A percentile compares a stretch with the other conserved stretches of the same genome.
Conservation (phyloP, 2,329 filamentous ascomycete genomes). For the Aspergillus luchuensis region DNA sequence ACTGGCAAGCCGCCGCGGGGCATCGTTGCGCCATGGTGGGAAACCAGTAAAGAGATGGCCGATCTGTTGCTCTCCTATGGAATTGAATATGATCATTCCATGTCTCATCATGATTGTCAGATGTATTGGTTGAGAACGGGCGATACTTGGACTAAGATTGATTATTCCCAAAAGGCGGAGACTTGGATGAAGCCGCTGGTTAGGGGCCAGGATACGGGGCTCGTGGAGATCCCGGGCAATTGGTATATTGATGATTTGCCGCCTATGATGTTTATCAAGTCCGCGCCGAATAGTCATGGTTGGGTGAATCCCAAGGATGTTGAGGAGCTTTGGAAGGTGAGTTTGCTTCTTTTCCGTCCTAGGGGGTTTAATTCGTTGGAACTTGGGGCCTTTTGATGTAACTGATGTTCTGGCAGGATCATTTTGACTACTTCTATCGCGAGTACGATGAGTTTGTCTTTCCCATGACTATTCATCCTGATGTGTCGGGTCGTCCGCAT, state of each 20-base stretch:
- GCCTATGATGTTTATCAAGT: conserved; percentile 52
- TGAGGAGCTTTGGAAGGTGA: conserved; percentile 58
- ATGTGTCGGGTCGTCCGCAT: conserved; percentile 71
- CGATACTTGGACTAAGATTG: conserved; percentile 49
- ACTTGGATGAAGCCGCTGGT: conserved; percentile 55
- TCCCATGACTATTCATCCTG: conserved; percentile 75
- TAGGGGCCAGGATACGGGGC: conserved; percentile 40
- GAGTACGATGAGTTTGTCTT: conserved; percentile 78
- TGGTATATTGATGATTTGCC: conserved; percentile 50
- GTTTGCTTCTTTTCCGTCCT: background rate
- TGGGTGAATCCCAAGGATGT: conserved; percentile 62
- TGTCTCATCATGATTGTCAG: conserved; percentile 49
- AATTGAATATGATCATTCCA: conserved; percentile 49
- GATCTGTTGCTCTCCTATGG: conserved; percentile 48
- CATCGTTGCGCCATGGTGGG: conserved; percentile 76
- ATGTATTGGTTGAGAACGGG: conserved; percentile 49
- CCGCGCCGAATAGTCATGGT: conserved; percentile 55
- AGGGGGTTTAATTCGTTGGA: background rate
- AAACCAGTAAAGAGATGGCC: conserved; percentile 67
- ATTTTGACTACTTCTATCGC: conserved; percentile 70
- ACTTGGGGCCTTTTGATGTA: conserved; percentile 47
- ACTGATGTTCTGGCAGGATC: conserved; percentile 58
- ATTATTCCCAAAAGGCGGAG: conserved; percentile 45
- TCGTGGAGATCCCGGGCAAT: conserved; percentile 48
- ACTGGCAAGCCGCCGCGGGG: conserved; percentile 72